phyloP scores from a whole-genome alignment of 257 asterid species.

The Knoxia roxburghii region DNA sequence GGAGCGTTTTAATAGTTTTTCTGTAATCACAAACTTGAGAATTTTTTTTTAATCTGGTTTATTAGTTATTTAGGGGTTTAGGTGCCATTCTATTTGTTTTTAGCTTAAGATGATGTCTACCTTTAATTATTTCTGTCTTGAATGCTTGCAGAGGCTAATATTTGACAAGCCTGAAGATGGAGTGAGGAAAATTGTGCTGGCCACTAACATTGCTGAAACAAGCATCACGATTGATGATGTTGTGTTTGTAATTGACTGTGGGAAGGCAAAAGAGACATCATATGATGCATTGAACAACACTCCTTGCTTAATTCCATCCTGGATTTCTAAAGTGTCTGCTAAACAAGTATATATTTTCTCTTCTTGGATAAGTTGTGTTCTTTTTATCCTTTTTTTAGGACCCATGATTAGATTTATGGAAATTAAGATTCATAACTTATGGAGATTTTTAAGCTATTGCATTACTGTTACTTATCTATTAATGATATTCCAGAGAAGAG shows the following conservation, averaged over 20 bases:
- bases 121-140: constrained; percentile 21
- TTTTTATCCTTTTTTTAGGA: neutral
- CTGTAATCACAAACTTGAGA: neutral
- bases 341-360: constrained; percentile 52
- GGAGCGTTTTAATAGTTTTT: neutral
- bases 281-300: constrained; percentile 95
- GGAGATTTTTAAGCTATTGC: neutral
- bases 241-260: constrained; percentile 85
- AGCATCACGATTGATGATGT: constrained; percentile 90
- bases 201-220: constrained; percentile 97
- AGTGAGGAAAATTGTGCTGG: constrained; percentile 73
- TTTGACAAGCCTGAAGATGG: constrained; percentile 79
- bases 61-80: neutral
- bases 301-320: constrained; percentile 91
- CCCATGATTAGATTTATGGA: neutral
- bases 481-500: constrained; percentile 66
- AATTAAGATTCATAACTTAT: neutral
- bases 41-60: neutral
- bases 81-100: neutral
- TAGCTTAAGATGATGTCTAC: neutral
- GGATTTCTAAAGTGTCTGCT: constrained; percentile 94
- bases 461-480: neutral
- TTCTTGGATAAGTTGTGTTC: constrained; percentile 9
- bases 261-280: constrained; percentile 92
- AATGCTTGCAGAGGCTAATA: constrained; percentile 61